Conservation (phyloP, 2,329 filamentous ascomycete genomes). For the Cladosporium sphaerospermum region DNA sequence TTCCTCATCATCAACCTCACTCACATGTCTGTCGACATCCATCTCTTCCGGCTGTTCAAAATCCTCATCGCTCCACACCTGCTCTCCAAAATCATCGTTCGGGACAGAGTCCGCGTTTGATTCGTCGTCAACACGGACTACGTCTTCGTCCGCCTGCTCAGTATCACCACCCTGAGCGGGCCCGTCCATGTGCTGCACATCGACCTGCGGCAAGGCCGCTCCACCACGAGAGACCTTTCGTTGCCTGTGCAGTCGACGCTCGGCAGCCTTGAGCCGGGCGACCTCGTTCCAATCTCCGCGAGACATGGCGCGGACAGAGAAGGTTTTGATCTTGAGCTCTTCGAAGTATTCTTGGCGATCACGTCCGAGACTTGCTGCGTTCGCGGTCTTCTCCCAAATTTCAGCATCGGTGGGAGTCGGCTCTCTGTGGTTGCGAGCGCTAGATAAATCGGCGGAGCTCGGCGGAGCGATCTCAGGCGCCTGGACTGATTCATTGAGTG, state of each 20-base stretch:
- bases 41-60: conserved; percentile 3
- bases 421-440: too few species aligned
- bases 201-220: neutral
- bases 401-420: neutral
- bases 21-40: conserved; percentile 1
- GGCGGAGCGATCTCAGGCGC: neutral
- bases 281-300: conserved; percentile 6
- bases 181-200: conserved; percentile 3
- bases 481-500: neutral
- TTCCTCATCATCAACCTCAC: conserved; percentile 2
- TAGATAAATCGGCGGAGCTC: neutral
- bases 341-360: conserved; percentile 5
- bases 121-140: conserved; percentile 1
- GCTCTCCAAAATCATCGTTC: neutral
- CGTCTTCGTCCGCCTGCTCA: conserved; percentile 6
- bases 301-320: neutral
- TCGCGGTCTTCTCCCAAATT: neutral
- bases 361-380: neutral
- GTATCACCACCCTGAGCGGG: conserved; percentile 1
- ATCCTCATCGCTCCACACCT: conserved; percentile 5
- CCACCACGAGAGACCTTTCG: neutral
- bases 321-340: conserved; percentile 4
- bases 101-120: neutral
- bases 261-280: neutral
- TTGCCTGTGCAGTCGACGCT: conserved; percentile 3